A percentile compares a stretch with the other conserved stretches of the same genome.
Conservation (phyloP, 2,329 filamentous ascomycete genomes). For the Metarhizium brunneum region DNA sequence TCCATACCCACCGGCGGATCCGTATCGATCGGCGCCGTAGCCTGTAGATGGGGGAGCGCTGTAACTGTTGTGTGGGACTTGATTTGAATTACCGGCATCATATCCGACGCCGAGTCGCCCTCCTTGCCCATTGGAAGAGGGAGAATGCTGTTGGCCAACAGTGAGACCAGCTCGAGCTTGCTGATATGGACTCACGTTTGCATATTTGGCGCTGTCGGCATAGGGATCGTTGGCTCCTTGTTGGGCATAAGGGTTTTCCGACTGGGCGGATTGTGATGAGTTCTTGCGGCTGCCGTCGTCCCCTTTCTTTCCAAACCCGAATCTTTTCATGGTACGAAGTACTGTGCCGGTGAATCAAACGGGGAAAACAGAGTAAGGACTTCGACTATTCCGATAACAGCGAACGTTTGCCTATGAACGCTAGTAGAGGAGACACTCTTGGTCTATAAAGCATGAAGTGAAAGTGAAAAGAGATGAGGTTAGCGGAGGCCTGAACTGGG, state of each 20-base stretch:
- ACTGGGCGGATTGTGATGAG: constrained; percentile 31
- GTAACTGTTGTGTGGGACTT: constrained; percentile 10
- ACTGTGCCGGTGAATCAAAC: background rate
- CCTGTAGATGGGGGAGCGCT: constrained; percentile 24
- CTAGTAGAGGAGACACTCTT: background rate
- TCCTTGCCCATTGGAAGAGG: constrained; percentile 17
- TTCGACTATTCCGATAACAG: background rate
- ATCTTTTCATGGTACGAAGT: constrained; percentile 45
- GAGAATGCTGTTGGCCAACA: constrained; percentile 21
- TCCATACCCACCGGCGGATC: constrained; percentile 41
- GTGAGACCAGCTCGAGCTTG: constrained; percentile 29
- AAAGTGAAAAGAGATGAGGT: background rate
- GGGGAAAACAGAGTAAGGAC: background rate
- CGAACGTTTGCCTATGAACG: background rate
- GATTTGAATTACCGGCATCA: constrained; percentile 7
- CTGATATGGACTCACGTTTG: constrained; percentile 36
- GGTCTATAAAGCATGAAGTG: too few relatives aligned
- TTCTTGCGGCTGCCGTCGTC: constrained; percentile 43
- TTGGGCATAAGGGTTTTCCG: constrained; percentile 50
- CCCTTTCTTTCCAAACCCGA: constrained; percentile 48
- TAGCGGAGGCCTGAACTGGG: background rate
- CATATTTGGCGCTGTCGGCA: constrained; percentile 36
- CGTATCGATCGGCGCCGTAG: constrained; percentile 46
- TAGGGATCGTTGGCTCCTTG: constrained; percentile 44
- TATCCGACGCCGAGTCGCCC: constrained; percentile 4